These are phyloP conservation scores for Bipolaris gigantea DNA, from an alignment of 2,329 filamentous ascomycete genomes.

Conservation along the genomic window DNA sequence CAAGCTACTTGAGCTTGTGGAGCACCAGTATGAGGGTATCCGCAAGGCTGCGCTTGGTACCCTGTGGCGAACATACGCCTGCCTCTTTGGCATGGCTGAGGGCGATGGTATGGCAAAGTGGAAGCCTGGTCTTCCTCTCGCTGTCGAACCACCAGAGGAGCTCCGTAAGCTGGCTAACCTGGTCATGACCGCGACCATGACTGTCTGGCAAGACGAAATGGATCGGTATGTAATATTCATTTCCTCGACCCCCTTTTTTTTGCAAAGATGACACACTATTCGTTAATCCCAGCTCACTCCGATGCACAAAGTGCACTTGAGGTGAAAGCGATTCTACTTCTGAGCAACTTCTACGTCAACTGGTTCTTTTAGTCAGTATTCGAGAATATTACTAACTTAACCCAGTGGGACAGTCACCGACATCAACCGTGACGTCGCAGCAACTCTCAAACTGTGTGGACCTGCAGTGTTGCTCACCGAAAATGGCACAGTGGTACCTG, in stretches of 20 bases:
- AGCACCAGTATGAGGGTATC: slow-evolving; percentile 91
- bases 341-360: slow-evolving; percentile 54
- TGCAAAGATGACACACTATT: slow-evolving; percentile 73
- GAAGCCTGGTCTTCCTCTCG: slow-evolving; percentile 82
- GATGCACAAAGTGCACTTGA: slow-evolving; percentile 83
- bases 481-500: slow-evolving; percentile 65
- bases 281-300: slow-evolving; percentile 99
- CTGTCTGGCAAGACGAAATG: slow-evolving; percentile 84
- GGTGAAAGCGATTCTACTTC: slow-evolving; percentile 76
- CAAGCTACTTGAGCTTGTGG: slow-evolving; percentile 75
- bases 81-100: slow-evolving; percentile 85
- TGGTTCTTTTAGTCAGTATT: slow-evolving; percentile 13
- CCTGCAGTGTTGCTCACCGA: slow-evolving; percentile 78
- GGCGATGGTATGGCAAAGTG: slow-evolving; percentile 78
- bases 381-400: slow-evolving; percentile 22
- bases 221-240: slow-evolving; percentile 74
- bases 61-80: slow-evolving; percentile 89
- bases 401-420: slow-evolving; percentile 83
- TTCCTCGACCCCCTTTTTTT: slow-evolving; percentile 8
- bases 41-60: slow-evolving; percentile 90
- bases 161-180: slow-evolving; percentile 84
- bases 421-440: slow-evolving; percentile 90
- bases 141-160: slow-evolving; percentile 75
- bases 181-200: slow-evolving; percentile 80
- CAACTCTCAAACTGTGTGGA: slow-evolving; percentile 87